phyloP scores from a whole-genome alignment of 2,329 filamentous ascomycete species.

The Pseudopyrenochaeta lycopersici region DNA sequence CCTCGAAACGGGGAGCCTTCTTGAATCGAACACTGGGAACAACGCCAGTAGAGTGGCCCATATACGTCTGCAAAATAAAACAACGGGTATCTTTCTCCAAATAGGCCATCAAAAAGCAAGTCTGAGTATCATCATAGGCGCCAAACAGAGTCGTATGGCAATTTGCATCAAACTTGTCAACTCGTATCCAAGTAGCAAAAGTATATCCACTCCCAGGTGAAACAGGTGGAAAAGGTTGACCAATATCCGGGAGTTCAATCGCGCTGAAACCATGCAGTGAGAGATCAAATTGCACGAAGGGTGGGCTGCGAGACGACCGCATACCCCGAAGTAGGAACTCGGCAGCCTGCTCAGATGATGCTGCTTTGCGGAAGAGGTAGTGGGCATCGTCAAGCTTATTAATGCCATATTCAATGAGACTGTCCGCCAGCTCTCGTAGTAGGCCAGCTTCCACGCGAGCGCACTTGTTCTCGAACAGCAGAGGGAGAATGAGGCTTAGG shows the following conservation, averaged over 20 bases:
- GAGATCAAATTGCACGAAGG: conserved; percentile 93
- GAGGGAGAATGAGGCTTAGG: conserved; percentile 44
- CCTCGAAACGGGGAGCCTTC: conserved; percentile 79
- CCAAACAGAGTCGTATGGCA: conserved; percentile 96
- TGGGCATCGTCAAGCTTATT: conserved; percentile 84
- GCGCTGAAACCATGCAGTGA: conserved; percentile 88
- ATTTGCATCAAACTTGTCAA: conserved; percentile 84
- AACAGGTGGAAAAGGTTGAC: conserved; percentile 82
- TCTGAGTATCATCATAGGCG: conserved; percentile 89
- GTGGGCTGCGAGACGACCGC: conserved; percentile 76
- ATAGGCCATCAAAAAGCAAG: conserved; percentile 93
- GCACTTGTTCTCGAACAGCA: conserved; percentile 48
- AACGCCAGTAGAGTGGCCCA: conserved; percentile 70
- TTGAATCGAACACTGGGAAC: conserved; percentile 95
- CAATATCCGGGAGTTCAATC: conserved; percentile 86
- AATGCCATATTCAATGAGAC: conserved; percentile 78
- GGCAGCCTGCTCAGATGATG: conserved; percentile 61
- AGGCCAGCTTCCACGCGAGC: conserved; percentile 45
- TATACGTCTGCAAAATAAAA: conserved; percentile 95
- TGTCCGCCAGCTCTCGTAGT: conserved; percentile 72
- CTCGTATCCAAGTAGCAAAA: conserved; percentile 85
- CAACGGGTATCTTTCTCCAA: conserved; percentile 92
- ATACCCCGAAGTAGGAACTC: conserved; percentile 80
- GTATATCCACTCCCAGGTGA: conserved; percentile 82
- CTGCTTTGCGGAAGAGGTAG: conserved; percentile 71